phyloP scores from a whole-genome alignment of 1,284 basidiomycete genomes.

The Flammula alnicola region DNA sequence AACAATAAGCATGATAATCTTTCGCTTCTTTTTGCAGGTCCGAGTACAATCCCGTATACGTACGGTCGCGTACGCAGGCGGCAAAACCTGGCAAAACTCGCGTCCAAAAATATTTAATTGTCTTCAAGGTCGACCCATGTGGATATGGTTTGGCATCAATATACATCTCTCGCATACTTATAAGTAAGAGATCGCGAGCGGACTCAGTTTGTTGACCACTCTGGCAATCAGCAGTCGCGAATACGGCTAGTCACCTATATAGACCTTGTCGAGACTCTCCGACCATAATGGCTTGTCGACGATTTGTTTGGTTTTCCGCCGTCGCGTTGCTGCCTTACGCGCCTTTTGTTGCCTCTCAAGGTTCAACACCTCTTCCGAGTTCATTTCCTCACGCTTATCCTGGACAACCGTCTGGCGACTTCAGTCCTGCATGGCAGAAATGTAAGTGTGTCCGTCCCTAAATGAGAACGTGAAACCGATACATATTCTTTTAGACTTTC shows the following conservation, averaged over 20 bases:
- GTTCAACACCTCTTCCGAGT: constrained; percentile 40
- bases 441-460: constrained; percentile 45
- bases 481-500: constrained; percentile 47
- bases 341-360: constrained; percentile 24
- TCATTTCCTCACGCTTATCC: constrained; percentile 55
- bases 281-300: constrained; percentile 18
- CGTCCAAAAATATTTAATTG: constrained; percentile 21
- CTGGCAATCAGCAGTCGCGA: not conserved
- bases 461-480: not conserved
- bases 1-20: constrained; percentile 17
- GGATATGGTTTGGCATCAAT: constrained; percentile 10
- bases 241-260: not conserved
- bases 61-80: constrained; percentile 1
- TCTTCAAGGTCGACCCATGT: constrained; percentile 18
- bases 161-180: constrained; percentile 4
- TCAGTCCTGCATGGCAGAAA: constrained; percentile 63
- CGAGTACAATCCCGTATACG: not conserved
- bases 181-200: constrained; percentile 1
- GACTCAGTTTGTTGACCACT: too few species aligned
- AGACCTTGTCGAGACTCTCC: constrained; percentile 13
- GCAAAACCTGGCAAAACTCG: constrained; percentile 6
- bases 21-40: constrained; percentile 9
- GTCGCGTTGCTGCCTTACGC: constrained; percentile 21
- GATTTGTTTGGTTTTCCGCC: constrained; percentile 16
- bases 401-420: constrained; percentile 54